Evolutionary conservation across 164 flowering plant genomes (phyloP).

Genomic region (Sedum album): DNA sequence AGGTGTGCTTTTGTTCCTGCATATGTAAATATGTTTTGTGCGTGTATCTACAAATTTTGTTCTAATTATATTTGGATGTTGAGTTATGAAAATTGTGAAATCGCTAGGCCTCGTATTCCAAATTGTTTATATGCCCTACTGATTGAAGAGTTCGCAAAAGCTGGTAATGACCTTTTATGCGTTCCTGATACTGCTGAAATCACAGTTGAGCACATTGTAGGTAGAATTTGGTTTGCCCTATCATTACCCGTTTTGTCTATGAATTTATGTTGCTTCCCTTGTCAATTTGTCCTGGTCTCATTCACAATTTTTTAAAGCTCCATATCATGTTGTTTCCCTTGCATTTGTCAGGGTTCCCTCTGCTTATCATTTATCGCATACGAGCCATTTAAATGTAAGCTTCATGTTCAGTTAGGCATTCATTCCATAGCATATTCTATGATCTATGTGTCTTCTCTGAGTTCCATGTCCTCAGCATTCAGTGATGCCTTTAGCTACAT

Average conservation of each 20-base stretch:
- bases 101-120: not conserved
- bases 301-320: too few relatives aligned
- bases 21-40: slow-evolving; percentile 6
- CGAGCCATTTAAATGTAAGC: not conserved
- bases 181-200: not conserved
- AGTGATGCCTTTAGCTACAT: too few relatives aligned
- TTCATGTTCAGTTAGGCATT: not conserved
- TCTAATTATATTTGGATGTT: not conserved
- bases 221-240: not conserved
- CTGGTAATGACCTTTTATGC: too few relatives aligned
- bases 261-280: too few relatives aligned
- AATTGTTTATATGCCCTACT: not conserved
- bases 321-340: too few relatives aligned
- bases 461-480: too few relatives aligned
- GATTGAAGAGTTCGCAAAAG: not conserved
- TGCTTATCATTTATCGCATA: too few relatives aligned
- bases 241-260: too few relatives aligned
- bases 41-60: not conserved
- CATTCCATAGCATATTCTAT: too few relatives aligned
- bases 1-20: not conserved
- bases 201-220: not conserved
- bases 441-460: too few relatives aligned
- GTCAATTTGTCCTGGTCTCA: too few relatives aligned
- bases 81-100: not conserved
- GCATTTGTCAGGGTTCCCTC: not conserved